phyloP scores from a whole-genome alignment of 2,329 filamentous ascomycete genomes.

The Pseudogymnoascus sp. region DNA sequence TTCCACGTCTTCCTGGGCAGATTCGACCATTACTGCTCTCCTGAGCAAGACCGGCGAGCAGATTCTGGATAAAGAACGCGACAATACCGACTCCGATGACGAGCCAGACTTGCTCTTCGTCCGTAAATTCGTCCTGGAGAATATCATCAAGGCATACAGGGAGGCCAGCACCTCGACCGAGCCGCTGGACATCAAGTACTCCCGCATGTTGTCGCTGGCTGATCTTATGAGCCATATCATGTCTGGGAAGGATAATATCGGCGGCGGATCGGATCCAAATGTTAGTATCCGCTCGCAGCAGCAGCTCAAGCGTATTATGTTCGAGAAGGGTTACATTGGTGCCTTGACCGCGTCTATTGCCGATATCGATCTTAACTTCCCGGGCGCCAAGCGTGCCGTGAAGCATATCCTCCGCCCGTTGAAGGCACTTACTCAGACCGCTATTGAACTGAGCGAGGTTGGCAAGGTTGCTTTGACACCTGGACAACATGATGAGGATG shows the following conservation, averaged over 20 bases:
- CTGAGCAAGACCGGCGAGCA: constrained; percentile 83
- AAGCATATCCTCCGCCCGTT: constrained; percentile 93
- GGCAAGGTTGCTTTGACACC: constrained; percentile 58
- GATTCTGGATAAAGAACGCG: constrained; percentile 48
- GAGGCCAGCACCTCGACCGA: constrained; percentile 76
- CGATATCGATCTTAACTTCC: constrained; percentile 92
- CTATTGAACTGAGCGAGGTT: constrained; percentile 70
- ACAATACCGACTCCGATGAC: constrained; percentile 61
- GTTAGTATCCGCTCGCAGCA: constrained; percentile 55
- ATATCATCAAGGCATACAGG: constrained; percentile 84
- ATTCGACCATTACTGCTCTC: constrained; percentile 77
- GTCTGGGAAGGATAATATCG: constrained; percentile 65
- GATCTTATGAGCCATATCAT: constrained; percentile 93
- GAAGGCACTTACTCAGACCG: constrained; percentile 78
- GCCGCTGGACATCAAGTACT: constrained; percentile 76
- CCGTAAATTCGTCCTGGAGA: constrained; percentile 89
- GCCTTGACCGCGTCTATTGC: constrained; percentile 86
- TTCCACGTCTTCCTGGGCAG: constrained; percentile 78
- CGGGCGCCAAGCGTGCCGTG: constrained; percentile 84
- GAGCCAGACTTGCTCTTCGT: constrained; percentile 85
- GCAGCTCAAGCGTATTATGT: constrained; percentile 91
- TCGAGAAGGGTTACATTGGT: constrained; percentile 91
- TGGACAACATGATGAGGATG: constrained; percentile 71
- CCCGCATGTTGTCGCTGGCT: constrained; percentile 75
- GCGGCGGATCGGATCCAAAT: constrained; percentile 36